phyloP scores from a whole-genome alignment of 116 monocot genomes.

The Papilionanthe hybrid region DNA sequence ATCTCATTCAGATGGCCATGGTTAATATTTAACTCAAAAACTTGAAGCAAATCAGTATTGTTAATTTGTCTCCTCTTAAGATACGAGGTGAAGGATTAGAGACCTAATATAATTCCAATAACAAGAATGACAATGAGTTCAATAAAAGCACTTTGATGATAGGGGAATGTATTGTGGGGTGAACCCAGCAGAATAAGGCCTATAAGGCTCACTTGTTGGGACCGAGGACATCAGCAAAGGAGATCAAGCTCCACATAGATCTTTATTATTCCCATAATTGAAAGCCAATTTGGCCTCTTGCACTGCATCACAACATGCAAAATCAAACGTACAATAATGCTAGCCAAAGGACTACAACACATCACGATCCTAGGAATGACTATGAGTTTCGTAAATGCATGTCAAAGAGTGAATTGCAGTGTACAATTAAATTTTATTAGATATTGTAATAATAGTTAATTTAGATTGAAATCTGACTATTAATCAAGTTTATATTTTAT shows the following conservation, averaged over 20 bases:
- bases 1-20: neutral
- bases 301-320: too few species aligned
- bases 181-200: neutral
- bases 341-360: too few species aligned
- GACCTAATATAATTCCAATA: neutral
- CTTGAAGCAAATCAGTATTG: neutral
- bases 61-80: neutral
- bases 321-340: too few species aligned
- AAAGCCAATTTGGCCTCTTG: too few species aligned
- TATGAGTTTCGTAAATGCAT: too few species aligned
- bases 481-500: too few species aligned
- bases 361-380: too few species aligned
- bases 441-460: too few species aligned
- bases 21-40: neutral
- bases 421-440: too few species aligned
- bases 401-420: too few species aligned
- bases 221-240: constrained; percentile 13
- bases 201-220: constrained; percentile 1
- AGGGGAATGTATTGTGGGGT: constrained; percentile 8
- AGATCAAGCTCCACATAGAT: constrained; percentile 25
- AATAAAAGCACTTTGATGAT: constrained; percentile 1
- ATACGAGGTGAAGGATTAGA: neutral
- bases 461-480: too few species aligned
- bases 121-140: neutral
- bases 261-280: constrained; percentile 22